Percentiles rank a stretch among this genome's conserved stretches.
Conservation (phyloP, 352 stramenopile genomes). For the Globisporangium barbulae region DNA sequence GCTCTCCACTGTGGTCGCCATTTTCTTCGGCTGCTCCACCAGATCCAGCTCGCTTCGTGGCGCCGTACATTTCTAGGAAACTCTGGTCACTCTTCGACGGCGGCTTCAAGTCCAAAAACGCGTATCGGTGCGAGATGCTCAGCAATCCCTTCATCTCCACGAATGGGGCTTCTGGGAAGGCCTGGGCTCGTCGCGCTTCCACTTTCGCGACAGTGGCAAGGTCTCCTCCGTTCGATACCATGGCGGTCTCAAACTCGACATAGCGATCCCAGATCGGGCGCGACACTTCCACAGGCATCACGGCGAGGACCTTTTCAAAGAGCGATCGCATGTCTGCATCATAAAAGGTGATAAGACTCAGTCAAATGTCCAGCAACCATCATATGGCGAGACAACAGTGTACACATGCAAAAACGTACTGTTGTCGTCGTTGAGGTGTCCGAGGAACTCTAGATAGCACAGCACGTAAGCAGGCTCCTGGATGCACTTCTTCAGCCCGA, state of each 20-base stretch:
- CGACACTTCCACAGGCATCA: slow-evolving; percentile 79
- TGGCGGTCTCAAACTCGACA: slow-evolving; percentile 84
- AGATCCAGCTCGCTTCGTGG: slow-evolving; percentile 24
- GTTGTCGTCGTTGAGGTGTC: slow-evolving; percentile 88
- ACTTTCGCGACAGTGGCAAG: slow-evolving; percentile 81
- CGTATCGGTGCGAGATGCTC: slow-evolving; percentile 77
- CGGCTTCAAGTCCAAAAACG: slow-evolving; percentile 71
- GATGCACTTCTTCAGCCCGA: slow-evolving; percentile 87
- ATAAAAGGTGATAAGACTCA: neutral
- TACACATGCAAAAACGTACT: slow-evolving; percentile 38
- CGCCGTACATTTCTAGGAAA: slow-evolving; percentile 82
- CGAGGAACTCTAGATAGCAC: slow-evolving; percentile 84
- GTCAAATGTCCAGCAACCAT: neutral
- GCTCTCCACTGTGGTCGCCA: slow-evolving; percentile 20
- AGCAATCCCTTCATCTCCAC: slow-evolving; percentile 81
- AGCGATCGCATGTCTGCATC: slow-evolving; percentile 82
- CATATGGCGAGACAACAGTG: slow-evolving; percentile 2
- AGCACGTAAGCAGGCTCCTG: slow-evolving; percentile 81
- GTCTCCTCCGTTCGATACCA: slow-evolving; percentile 82
- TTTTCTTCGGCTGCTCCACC: slow-evolving; percentile 22
- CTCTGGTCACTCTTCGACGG: slow-evolving; percentile 55
- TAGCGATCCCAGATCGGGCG: slow-evolving; percentile 86
- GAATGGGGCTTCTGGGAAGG: slow-evolving; percentile 73
- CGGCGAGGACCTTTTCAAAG: slow-evolving; percentile 86
- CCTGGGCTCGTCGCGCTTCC: slow-evolving; percentile 70